Conservation (phyloP, 805 yeast genomes). For the Candida stauntonica region DNA sequence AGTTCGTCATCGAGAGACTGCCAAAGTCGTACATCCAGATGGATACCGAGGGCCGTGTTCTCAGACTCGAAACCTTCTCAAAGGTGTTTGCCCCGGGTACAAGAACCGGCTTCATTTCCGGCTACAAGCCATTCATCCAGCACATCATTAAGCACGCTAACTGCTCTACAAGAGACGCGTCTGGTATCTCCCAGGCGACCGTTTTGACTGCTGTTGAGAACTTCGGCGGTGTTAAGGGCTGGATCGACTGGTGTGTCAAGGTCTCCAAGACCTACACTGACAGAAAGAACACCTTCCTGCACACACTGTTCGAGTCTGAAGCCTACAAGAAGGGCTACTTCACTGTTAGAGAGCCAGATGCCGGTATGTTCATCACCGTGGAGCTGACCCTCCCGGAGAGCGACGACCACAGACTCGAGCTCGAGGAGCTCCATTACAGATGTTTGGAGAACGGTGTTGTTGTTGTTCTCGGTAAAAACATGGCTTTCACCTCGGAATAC, state of each 20-base stretch:
- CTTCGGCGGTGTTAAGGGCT: slow-evolving; percentile 45
- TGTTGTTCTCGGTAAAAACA: slow-evolving; percentile 51
- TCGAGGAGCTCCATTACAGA: slow-evolving; percentile 40
- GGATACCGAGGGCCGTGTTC: slow-evolving; percentile 57
- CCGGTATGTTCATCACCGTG: slow-evolving; percentile 70
- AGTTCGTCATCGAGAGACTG: slow-evolving; percentile 40
- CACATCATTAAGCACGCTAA: slow-evolving; percentile 38
- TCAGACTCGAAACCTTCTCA: slow-evolving; percentile 60
- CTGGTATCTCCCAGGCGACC: slow-evolving; percentile 54
- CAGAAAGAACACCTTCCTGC: slow-evolving; percentile 56
- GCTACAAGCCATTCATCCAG: slow-evolving; percentile 41
- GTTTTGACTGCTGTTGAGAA: slow-evolving; percentile 46
- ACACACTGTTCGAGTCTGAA: slow-evolving; percentile 41
- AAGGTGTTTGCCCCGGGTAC: slow-evolving; percentile 66
- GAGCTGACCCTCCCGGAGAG: slow-evolving; percentile 31
- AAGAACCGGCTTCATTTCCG: slow-evolving; percentile 57
- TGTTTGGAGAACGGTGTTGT: slow-evolving; percentile 45
- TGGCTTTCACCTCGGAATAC: slow-evolving; percentile 43
- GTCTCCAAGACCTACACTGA: slow-evolving; percentile 54
- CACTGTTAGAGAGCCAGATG: slow-evolving; percentile 45
- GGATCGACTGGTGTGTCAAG: slow-evolving; percentile 60
- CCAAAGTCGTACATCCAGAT: slow-evolving; percentile 47
- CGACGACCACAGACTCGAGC: slow-evolving; percentile 33
- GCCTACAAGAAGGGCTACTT: slow-evolving; percentile 31
- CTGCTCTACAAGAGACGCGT: slow-evolving; percentile 49